Evolutionary conservation across 768 basidiomycete species (phyloP), one percentile per base, ranked within the genome.

Genomic region (Tulasnella calospora): DNA sequence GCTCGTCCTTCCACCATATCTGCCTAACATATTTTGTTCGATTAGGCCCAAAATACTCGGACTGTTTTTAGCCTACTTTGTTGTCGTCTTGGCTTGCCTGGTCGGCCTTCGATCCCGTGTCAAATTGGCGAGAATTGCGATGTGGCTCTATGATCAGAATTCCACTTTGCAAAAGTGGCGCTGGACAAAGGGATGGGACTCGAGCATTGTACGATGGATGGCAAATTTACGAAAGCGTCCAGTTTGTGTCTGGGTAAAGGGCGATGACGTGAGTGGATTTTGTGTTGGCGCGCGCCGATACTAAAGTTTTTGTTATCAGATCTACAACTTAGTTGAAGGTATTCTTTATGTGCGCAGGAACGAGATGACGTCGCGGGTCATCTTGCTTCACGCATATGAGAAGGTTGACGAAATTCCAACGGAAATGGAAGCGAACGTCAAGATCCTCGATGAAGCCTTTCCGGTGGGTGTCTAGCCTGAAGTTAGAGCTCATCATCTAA

Each of bases 361-460:
- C 81, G 92, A 94, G 82, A 89, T 90, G 80, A 93, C 92, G 0
- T 87, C 90, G 0, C 87, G 88, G 80, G 81, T 93, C 77, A 92
- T 92, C 83, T 87, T 93, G 17, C 86, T 92, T 4, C 91, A 92
- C 81, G 92, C 92, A 81, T 86, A 87, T 78, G 87, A 90, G 36
- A 85, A 84, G 33, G 88, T 88, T 40, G 83, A 84, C 19, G 87
- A 86, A 0, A 85, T 90, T 35, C 92, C 92, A 0, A 90, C 90
- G 0, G 92, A 94, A 81, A 83, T 94, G 81, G 92, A 91, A 82
- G 90, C 91, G 6, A 94, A 93, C 81, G 86, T 88, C 41, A 91
- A 89, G 82, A 89, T 90, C 74, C 82, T 90, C 40, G 89, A 91
- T 78, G 89, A 91, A 83, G 89, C 88, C 0, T 92, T 91, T 79